A percentile compares a stretch with the other conserved stretches of the same genome.
Evolutionary conservation across 441 rosid genomes (phyloP).

Genomic region (Viola pubescens): DNA sequence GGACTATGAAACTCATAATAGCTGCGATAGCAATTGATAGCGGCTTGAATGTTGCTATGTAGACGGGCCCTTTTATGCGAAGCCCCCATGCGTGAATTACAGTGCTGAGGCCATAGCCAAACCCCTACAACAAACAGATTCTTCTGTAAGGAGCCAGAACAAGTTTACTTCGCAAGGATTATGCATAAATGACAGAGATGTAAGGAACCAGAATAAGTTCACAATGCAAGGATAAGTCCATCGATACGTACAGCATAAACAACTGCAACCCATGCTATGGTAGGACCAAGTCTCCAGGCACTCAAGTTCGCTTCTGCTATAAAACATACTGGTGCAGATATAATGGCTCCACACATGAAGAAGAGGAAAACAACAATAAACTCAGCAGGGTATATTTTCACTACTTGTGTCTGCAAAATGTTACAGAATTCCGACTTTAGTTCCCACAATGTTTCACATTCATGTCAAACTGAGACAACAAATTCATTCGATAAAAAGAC

Average conservation of each 20-base stretch:
- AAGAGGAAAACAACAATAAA: constrained; percentile 8
- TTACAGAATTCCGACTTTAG: neutral
- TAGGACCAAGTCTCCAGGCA: constrained; percentile 11
- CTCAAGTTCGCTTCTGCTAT: constrained; percentile 3
- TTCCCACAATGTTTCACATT: neutral
- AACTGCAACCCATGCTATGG: constrained; percentile 3
- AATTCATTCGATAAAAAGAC: constrained; percentile 4
- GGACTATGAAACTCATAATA: constrained; percentile 19
- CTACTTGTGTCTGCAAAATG: neutral
- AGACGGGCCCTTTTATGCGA: constrained; percentile 14
- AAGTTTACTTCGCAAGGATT: neutral
- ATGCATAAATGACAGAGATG: neutral
- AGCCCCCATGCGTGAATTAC: constrained; percentile 7
- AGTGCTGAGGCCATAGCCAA: neutral
- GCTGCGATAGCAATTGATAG: constrained; percentile 23
- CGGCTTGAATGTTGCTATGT: constrained; percentile 13
- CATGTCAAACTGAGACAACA: neutral
- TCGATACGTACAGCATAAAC: constrained; percentile 4
- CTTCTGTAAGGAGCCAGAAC: neutral
- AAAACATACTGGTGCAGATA: constrained; percentile 10
- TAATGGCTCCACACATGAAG: constrained; percentile 7
- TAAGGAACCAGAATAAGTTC: neutral
- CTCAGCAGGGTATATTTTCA: constrained; percentile 10
- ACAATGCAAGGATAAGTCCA: too few relatives aligned
- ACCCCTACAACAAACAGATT: neutral